Percentiles rank a stretch among this genome's conserved stretches.
These are phyloP conservation scores for Fibroporia radiculosa DNA, from an alignment of 768 basidiomycete species.

Conservation along the genomic window DNA sequence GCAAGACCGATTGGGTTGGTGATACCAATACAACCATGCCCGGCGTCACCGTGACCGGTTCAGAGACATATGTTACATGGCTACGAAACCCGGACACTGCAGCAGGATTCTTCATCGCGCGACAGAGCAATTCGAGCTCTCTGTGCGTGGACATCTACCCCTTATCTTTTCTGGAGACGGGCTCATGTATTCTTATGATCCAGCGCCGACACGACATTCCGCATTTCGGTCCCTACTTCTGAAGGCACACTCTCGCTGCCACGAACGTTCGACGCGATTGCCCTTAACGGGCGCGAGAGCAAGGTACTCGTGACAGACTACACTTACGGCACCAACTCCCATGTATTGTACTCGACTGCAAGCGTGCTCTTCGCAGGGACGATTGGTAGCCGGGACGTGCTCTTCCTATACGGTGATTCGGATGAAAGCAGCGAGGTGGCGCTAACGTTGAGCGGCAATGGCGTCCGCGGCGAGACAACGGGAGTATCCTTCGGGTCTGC, in stretches of 20 bases:
- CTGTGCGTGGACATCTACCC: constrained; percentile 34
- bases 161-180: background rate
- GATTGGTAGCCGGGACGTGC: constrained; percentile 33
- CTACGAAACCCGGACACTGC: constrained; percentile 62
- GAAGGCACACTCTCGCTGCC: constrained; percentile 50
- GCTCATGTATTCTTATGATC: background rate
- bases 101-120: constrained; percentile 60
- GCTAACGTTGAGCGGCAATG: constrained; percentile 17
- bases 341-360: constrained; percentile 63
- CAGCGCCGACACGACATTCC: constrained; percentile 47
- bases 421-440: constrained; percentile 28
- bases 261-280: constrained; percentile 40
- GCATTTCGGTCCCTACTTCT: constrained; percentile 49
- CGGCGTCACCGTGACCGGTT: constrained; percentile 28
- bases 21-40: constrained; percentile 44
- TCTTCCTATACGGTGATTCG: constrained; percentile 32
- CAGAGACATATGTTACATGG: constrained; percentile 49
- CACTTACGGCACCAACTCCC: constrained; percentile 51
- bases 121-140: constrained; percentile 62
- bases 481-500: constrained; percentile 20
- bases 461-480: constrained; percentile 9
- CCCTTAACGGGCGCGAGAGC: constrained; percentile 62
- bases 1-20: constrained; percentile 71
- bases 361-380: constrained; percentile 58
- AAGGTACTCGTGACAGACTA: constrained; percentile 71